phyloP scores from a whole-genome alignment of 495 filamentous ascomycete species.

The Glonium stellatum region DNA sequence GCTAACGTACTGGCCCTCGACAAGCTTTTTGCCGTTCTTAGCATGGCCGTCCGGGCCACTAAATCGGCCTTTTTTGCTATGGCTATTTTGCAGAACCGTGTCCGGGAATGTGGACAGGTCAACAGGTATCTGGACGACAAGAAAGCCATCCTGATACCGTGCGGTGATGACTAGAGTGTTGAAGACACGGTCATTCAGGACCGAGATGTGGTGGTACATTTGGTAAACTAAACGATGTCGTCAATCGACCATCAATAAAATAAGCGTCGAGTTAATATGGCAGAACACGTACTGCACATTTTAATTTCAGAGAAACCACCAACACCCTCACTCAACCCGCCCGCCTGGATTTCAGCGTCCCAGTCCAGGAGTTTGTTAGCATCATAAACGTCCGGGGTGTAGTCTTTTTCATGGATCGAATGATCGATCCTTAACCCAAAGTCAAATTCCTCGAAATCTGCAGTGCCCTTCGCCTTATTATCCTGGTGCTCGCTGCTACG shows the following conservation, averaged over 20 bases:
- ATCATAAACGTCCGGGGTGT: constrained; percentile 61
- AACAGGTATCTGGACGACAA: constrained; percentile 37
- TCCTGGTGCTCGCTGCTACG: constrained; percentile 58
- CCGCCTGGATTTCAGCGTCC: constrained; percentile 39
- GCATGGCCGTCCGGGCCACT: constrained; percentile 1
- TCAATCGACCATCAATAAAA: neutral
- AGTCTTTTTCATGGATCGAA: constrained; percentile 59
- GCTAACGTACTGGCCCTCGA: constrained; percentile 42
- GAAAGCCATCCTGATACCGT: neutral
- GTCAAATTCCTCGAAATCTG: constrained; percentile 60
- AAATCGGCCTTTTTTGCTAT: constrained; percentile 18
- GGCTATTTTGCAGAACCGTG: constrained; percentile 7
- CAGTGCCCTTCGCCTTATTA: constrained; percentile 47
- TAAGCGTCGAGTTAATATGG: neutral
- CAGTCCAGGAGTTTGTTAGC: constrained; percentile 49
- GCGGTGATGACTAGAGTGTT: constrained; percentile 45
- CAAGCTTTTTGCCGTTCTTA: constrained; percentile 8
- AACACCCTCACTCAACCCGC: constrained; percentile 33
- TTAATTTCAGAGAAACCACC: constrained; percentile 45
- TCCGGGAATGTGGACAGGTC: constrained; percentile 44
- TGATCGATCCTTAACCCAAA: constrained; percentile 54
- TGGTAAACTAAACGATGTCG: constrained; percentile 30
- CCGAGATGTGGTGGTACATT: constrained; percentile 45
- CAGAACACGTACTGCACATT: constrained; percentile 41
- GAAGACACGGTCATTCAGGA: constrained; percentile 51